A percentile compares a stretch with the other conserved stretches of the same genome.
Conservation (phyloP, 257 asterid genomes). For the Galeopsis tetrahit region DNA sequence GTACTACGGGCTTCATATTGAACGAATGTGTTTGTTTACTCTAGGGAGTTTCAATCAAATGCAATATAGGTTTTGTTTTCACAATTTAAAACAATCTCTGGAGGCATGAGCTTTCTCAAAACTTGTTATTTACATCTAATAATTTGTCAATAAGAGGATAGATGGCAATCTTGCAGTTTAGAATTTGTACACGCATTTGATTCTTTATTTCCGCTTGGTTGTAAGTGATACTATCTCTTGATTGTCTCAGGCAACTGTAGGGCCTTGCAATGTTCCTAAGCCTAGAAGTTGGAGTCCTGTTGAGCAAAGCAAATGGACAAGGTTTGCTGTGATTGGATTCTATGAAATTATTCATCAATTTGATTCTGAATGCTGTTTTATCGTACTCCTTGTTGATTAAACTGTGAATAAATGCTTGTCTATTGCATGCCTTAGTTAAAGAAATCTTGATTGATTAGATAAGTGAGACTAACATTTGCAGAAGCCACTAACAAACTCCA, state of each 20-base stretch:
- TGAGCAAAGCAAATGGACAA: constrained; percentile 96
- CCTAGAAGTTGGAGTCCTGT: constrained; percentile 96
- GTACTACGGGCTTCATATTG: background rate
- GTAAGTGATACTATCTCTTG: constrained; percentile 29
- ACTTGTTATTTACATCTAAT: background rate
- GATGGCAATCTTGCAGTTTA: background rate
- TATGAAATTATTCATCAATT: constrained; percentile 27
- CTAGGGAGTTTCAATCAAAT: background rate
- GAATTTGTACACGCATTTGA: constrained; percentile 12
- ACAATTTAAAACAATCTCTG: constrained; percentile 5
- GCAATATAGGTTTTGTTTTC: background rate
- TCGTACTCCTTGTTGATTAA: constrained; percentile 17
- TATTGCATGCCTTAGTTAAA: constrained; percentile 10
- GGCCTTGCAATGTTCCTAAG: constrained; percentile 92
- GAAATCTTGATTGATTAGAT: constrained; percentile 14
- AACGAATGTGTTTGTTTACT: constrained; percentile 14
- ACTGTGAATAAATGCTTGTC: constrained; percentile 24
- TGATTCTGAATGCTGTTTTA: constrained; percentile 22
- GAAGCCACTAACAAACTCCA: background rate
- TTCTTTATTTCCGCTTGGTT: constrained; percentile 9
- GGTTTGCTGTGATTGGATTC: constrained; percentile 52
- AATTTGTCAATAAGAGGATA: constrained; percentile 14
- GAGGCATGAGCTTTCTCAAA: constrained; percentile 3
- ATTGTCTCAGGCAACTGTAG: constrained; percentile 80
- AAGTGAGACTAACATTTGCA: constrained; percentile 12